phyloP scores from a whole-genome alignment of 441 rosid species.

The Pelargonium cotyledonis region DNA sequence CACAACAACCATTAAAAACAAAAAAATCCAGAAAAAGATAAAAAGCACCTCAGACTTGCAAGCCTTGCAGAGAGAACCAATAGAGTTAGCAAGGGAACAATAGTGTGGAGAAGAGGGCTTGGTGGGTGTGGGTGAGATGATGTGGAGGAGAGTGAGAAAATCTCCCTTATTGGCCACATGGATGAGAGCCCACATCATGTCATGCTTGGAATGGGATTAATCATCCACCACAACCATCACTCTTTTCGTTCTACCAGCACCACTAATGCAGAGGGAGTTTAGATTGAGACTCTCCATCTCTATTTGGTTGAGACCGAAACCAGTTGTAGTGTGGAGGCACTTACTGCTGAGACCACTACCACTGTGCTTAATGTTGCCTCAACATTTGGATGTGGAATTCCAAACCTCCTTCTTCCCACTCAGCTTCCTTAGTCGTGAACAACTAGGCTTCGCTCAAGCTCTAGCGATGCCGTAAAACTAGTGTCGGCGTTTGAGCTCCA shows the following conservation, averaged over 20 bases:
- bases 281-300: conserved; percentile 59
- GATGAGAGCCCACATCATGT: conserved; percentile 94
- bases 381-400: conserved; percentile 48
- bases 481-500: too few species aligned
- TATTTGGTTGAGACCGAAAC: conserved; percentile 30
- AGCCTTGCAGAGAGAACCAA: conserved; percentile 86
- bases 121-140: conserved; percentile 34
- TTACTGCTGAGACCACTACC: too few species aligned
- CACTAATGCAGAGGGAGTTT: conserved; percentile 28
- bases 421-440: conserved; percentile 45
- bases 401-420: conserved; percentile 52
- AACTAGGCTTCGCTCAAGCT: too few species aligned
- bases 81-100: conserved; percentile 53
- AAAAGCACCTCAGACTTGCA: conserved; percentile 91
- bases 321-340: conserved; percentile 10
- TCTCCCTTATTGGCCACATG: conserved; percentile 75
- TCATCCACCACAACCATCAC: conserved; percentile 89
- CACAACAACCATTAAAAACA: too few species aligned
- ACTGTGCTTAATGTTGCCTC: conserved; percentile 31
- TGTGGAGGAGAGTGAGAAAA: conserved; percentile 71
- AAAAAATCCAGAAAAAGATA: too few species aligned
- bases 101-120: conserved; percentile 26
- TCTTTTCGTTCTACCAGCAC: conserved; percentile 46
- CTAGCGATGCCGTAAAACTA: too few species aligned
- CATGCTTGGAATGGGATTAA: conserved; percentile 66